These are phyloP conservation scores for Aspergillus terreus DNA, from an alignment of 2,329 filamentous ascomycete species.

Conservation along the genomic window DNA sequence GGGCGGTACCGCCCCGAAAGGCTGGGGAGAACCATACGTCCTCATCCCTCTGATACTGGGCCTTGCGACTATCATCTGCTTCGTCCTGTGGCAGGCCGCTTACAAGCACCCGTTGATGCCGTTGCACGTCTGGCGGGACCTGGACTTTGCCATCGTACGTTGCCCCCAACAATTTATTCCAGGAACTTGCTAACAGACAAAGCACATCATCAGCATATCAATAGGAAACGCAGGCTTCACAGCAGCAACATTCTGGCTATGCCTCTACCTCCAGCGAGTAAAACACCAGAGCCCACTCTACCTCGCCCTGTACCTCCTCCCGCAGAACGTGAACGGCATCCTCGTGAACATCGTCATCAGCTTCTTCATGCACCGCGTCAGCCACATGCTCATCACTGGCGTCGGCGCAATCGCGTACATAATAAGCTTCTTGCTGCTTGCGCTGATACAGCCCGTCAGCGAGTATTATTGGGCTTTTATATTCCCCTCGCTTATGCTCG, in stretches of 20 bases:
- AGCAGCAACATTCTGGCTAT: constrained; percentile 59
- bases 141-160: constrained; percentile 60
- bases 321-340: constrained; percentile 62
- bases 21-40: constrained; percentile 62
- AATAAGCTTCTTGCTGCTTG: constrained; percentile 50
- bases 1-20: constrained; percentile 54
- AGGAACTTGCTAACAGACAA: constrained; percentile 21
- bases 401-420: constrained; percentile 46
- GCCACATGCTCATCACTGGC: constrained; percentile 61
- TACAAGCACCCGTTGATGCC: constrained; percentile 51
- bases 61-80: constrained; percentile 51
- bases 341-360: constrained; percentile 62
- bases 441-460: constrained; percentile 51
- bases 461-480: constrained; percentile 61
- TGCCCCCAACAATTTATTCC: constrained; percentile 45
- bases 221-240: constrained; percentile 42
- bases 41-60: constrained; percentile 61
- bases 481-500: constrained; percentile 59
- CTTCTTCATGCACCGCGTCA: constrained; percentile 59
- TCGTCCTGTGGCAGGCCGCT: constrained; percentile 61
- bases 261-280: constrained; percentile 62
- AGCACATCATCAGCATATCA: not conserved
- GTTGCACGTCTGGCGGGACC: constrained; percentile 56
- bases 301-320: constrained; percentile 62
- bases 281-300: constrained; percentile 51